These are phyloP conservation scores for Penicillium sp. DNA, from an alignment of 2,329 filamentous ascomycete species.

Conservation along the genomic window DNA sequence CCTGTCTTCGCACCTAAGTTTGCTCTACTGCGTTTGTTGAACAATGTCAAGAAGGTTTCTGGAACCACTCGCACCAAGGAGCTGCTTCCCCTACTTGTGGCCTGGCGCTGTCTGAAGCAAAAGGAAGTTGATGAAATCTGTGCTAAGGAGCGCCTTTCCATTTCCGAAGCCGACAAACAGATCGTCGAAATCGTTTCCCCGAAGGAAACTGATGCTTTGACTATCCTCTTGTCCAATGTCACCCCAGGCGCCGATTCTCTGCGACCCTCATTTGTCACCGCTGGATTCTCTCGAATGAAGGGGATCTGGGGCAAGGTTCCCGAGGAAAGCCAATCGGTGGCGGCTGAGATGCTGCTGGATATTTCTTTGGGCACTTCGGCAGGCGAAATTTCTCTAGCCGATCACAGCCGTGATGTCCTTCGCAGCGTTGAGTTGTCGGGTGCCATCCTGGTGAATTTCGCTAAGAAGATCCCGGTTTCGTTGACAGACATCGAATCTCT, in stretches of 20 bases:
- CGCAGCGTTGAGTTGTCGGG: slow-evolving; percentile 75
- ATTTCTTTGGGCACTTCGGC: slow-evolving; percentile 39
- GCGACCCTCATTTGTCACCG: slow-evolving; percentile 63
- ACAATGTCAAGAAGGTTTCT: slow-evolving; percentile 72
- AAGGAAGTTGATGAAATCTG: slow-evolving; percentile 58
- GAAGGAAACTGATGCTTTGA: slow-evolving; percentile 62
- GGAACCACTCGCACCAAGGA: slow-evolving; percentile 73
- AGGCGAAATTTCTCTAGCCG: slow-evolving; percentile 31
- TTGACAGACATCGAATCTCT: slow-evolving; percentile 70
- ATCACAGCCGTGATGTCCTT: slow-evolving; percentile 66
- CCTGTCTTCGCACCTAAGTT: slow-evolving; percentile 72
- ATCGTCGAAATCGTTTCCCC: slow-evolving; percentile 59
- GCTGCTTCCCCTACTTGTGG: slow-evolving; percentile 73
- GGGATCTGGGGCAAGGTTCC: slow-evolving; percentile 67
- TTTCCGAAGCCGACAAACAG: slow-evolving; percentile 55
- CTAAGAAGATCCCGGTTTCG: slow-evolving; percentile 75
- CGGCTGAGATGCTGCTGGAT: slow-evolving; percentile 47
- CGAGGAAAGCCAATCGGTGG: slow-evolving; percentile 40
- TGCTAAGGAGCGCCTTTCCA: slow-evolving; percentile 52
- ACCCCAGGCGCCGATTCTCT: slow-evolving; percentile 45
- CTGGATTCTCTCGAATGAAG: slow-evolving; percentile 70
- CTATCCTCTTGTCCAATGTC: slow-evolving; percentile 58
- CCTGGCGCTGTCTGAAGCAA: slow-evolving; percentile 66
- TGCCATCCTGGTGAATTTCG: slow-evolving; percentile 70
- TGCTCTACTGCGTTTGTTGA: slow-evolving; percentile 71